Evolutionary conservation across 2,329 filamentous ascomycete genomes (phyloP).

Genomic region (Aspergillus tamarii): DNA sequence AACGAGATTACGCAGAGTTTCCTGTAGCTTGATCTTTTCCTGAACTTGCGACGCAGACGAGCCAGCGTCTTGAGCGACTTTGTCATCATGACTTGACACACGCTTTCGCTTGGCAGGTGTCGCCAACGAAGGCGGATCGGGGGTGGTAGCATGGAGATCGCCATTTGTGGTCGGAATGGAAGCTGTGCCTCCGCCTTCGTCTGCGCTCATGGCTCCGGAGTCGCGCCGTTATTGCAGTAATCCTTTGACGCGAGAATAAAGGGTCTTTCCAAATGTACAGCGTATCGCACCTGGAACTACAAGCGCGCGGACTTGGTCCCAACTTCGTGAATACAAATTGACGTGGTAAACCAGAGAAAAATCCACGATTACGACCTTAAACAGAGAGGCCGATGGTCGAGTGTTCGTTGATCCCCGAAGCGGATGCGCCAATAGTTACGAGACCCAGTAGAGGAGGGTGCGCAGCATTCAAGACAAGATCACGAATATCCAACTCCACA

Average conservation of each 20-base stretch:
- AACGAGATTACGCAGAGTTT: slow-evolving; percentile 41
- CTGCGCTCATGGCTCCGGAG: slow-evolving; percentile 40
- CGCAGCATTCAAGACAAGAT: slow-evolving; percentile 31
- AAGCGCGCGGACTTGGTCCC: slow-evolving; percentile 16
- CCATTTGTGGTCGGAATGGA: slow-evolving; percentile 40
- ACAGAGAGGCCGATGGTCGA: slow-evolving; percentile 22
- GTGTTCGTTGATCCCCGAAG: slow-evolving; percentile 27
- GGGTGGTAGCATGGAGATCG: slow-evolving; percentile 32
- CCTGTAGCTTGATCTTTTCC: slow-evolving; percentile 36
- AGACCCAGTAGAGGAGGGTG: slow-evolving; percentile 28
- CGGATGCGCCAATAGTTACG: slow-evolving; percentile 34
- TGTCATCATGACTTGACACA: slow-evolving; percentile 37
- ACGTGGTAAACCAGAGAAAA: slow-evolving; percentile 3
- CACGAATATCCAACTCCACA: slow-evolving; percentile 23
- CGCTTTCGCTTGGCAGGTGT: slow-evolving; percentile 49
- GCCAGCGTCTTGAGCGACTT: slow-evolving; percentile 28
- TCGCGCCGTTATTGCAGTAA: slow-evolving; percentile 27
- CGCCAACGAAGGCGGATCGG: slow-evolving; percentile 33
- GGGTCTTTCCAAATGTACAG: slow-evolving; percentile 6
- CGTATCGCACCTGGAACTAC: slow-evolving; percentile 8
- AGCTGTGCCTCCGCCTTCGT: slow-evolving; percentile 36
- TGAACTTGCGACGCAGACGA: slow-evolving; percentile 28
- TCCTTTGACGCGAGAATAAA: slow-evolving; percentile 23
- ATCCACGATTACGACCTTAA: slow-evolving; percentile 4
- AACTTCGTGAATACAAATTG: slow-evolving; percentile 9